Conservation (phyloP, 164 flowering plant genomes). For the Buxus sempervirens region DNA sequence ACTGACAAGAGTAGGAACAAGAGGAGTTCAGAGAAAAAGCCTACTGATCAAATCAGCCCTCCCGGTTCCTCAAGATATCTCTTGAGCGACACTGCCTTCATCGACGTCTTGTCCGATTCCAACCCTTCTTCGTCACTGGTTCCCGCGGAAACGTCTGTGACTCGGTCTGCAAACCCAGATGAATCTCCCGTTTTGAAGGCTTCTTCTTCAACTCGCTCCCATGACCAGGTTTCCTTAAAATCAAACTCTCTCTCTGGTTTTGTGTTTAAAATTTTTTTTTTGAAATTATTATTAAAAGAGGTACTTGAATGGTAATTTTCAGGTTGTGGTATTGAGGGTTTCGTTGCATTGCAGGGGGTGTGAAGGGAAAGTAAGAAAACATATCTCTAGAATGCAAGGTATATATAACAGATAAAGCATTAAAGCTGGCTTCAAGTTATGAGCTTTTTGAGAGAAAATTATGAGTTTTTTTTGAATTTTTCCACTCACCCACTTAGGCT, state of each 20-base stretch:
- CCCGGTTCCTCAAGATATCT: slow-evolving; percentile 54
- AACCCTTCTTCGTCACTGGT: slow-evolving; percentile 30
- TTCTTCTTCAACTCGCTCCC: slow-evolving; percentile 30
- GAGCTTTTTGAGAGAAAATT: too few relatives aligned
- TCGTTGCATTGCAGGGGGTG: slow-evolving; percentile 97
- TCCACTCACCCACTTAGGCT: too few relatives aligned
- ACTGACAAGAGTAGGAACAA: not conserved
- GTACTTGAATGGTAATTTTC: slow-evolving; percentile 7
- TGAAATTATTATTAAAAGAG: too few relatives aligned
- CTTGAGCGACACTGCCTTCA: slow-evolving; percentile 35
- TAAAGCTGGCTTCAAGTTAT: too few relatives aligned
- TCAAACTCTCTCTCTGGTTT: too few relatives aligned
- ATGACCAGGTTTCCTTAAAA: slow-evolving; percentile 35
- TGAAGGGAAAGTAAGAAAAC: slow-evolving; percentile 87
- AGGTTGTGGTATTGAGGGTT: slow-evolving; percentile 90
- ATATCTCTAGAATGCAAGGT: slow-evolving; percentile 95
- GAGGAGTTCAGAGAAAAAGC: slow-evolving; percentile 8
- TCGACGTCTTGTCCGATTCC: slow-evolving; percentile 33
- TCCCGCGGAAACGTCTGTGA: slow-evolving; percentile 17
- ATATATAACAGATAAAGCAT: not conserved
- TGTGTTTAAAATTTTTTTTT: too few relatives aligned
- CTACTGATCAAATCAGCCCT: slow-evolving; percentile 26
- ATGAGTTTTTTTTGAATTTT: too few relatives aligned
- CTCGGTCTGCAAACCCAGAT: slow-evolving; percentile 1
- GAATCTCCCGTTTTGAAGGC: slow-evolving; percentile 33